Evolutionary conservation across 768 basidiomycete genomes (phyloP).

Genomic region (Collybia sordida): DNA sequence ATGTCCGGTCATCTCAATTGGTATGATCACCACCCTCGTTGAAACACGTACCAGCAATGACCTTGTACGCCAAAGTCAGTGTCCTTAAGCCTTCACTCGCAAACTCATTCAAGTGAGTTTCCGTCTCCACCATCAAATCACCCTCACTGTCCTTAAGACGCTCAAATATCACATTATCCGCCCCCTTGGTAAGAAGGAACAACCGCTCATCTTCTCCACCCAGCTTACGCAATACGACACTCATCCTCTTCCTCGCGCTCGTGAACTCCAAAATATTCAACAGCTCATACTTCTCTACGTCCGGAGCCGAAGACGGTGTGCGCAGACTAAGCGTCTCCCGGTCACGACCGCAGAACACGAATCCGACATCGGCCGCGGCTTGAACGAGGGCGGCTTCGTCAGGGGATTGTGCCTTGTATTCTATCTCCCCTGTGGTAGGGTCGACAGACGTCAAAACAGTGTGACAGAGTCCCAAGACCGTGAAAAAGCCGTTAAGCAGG

Average conservation of each 20-base stretch:
- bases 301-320: conserved; percentile 63
- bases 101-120: conserved; percentile 81
- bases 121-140: conserved; percentile 73
- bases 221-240: conserved; percentile 79
- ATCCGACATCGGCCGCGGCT: conserved; percentile 93
- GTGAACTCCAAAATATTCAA: conserved; percentile 95
- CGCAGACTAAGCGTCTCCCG: conserved; percentile 71
- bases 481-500: conserved; percentile 84
- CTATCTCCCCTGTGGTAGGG: conserved; percentile 64
- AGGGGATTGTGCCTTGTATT: conserved; percentile 95
- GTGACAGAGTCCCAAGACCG: conserved; percentile 89
- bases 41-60: conserved; percentile 57
- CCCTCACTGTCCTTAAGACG: conserved; percentile 64
- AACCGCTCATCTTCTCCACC: conserved; percentile 55
- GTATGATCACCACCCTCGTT: background rate
- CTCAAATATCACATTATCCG: conserved; percentile 96
- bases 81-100: conserved; percentile 86
- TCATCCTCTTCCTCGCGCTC: conserved; percentile 93
- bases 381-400: conserved; percentile 98
- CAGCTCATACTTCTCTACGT: conserved; percentile 81
- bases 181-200: conserved; percentile 84
- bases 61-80: conserved; percentile 88
- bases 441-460: conserved; percentile 82
- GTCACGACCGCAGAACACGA: conserved; percentile 88
- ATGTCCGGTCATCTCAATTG: conserved; percentile 1